Percentiles rank a stretch among this genome's conserved stretches.
phyloP scores from a whole-genome alignment of 306 rosid species.

The Malus fusca region DNA sequence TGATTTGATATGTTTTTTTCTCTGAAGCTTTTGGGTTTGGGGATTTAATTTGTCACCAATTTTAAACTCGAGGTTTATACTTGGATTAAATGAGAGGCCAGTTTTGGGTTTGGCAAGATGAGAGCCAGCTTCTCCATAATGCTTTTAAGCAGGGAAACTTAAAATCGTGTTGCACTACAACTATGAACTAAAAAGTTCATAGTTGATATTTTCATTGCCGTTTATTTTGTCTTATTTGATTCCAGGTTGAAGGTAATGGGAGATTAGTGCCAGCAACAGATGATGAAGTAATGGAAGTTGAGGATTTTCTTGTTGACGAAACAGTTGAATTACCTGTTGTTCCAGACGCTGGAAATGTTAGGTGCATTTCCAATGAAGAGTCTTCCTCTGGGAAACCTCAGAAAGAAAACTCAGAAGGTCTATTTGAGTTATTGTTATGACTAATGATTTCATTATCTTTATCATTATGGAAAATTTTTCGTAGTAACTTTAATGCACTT shows the following conservation, averaged over 20 bases:
- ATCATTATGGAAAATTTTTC: background rate
- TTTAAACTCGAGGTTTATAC: background rate
- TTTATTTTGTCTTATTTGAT: slow-evolving; percentile 13
- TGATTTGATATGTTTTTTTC: background rate
- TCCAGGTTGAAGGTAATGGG: slow-evolving; percentile 95
- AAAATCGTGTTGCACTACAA: background rate
- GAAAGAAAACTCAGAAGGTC: slow-evolving; percentile 71
- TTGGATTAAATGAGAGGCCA: background rate
- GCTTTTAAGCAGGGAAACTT: background rate
- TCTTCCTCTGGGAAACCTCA: slow-evolving; percentile 57
- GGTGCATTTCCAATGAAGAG: slow-evolving; percentile 51
- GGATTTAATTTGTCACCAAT: background rate
- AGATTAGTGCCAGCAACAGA: slow-evolving; percentile 97
- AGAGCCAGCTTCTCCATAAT: background rate
- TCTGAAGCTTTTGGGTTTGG: background rate
- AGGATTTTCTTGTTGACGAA: slow-evolving; percentile 71
- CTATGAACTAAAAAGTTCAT: background rate
- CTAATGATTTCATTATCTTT: slow-evolving; percentile 4
- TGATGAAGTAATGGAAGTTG: slow-evolving; percentile 91
- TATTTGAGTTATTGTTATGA: slow-evolving; percentile 17
- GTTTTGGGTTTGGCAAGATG: background rate
- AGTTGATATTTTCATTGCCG: background rate
- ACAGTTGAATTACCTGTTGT: slow-evolving; percentile 56
- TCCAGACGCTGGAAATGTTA: slow-evolving; percentile 47
- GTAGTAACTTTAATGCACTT: background rate